These are phyloP conservation scores for Aspergillus wentii DNA, from an alignment of 495 filamentous ascomycete genomes.

Conservation along the genomic window DNA sequence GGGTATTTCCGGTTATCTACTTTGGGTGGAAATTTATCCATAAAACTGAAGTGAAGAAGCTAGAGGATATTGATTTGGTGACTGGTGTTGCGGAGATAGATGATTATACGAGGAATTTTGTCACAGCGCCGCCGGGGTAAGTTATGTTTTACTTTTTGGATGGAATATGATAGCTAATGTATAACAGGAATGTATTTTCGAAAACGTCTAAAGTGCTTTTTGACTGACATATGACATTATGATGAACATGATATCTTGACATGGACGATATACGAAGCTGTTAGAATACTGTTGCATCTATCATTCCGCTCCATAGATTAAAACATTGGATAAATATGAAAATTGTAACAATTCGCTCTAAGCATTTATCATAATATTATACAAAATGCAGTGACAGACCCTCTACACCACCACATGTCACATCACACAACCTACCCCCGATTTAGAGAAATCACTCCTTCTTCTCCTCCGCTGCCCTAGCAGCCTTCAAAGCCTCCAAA, in stretches of 20 bases:
- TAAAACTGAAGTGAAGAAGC: conserved; percentile 50
- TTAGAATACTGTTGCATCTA: too few relatives aligned
- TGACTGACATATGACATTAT: neutral
- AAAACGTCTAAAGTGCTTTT: neutral
- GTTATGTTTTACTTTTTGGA: conserved; percentile 6
- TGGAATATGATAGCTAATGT: neutral
- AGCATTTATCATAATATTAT: too few relatives aligned
- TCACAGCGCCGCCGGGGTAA: conserved; percentile 54
- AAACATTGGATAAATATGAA: too few relatives aligned
- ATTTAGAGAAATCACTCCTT: conserved; percentile 2
- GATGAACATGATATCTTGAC: too few relatives aligned
- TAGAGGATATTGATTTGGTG: conserved; percentile 59
- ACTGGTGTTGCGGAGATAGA: conserved; percentile 68
- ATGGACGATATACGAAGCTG: too few relatives aligned
- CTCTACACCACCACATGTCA: neutral
- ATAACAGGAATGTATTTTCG: conserved; percentile 14
- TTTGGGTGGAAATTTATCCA: conserved; percentile 68
- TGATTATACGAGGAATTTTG: conserved; percentile 63
- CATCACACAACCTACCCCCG: too few relatives aligned
- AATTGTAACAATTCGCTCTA: too few relatives aligned
- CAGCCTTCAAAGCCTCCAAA: conserved; percentile 47
- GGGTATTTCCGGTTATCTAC: conserved; percentile 60
- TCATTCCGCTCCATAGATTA: too few relatives aligned
- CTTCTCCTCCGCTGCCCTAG: conserved; percentile 11
- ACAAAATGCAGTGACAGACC: neutral